Evolutionary conservation across 352 stramenopile species (phyloP), one percentile per base, ranked within the genome.

Genomic region (Hyaloperonospora brassicae): DNA sequence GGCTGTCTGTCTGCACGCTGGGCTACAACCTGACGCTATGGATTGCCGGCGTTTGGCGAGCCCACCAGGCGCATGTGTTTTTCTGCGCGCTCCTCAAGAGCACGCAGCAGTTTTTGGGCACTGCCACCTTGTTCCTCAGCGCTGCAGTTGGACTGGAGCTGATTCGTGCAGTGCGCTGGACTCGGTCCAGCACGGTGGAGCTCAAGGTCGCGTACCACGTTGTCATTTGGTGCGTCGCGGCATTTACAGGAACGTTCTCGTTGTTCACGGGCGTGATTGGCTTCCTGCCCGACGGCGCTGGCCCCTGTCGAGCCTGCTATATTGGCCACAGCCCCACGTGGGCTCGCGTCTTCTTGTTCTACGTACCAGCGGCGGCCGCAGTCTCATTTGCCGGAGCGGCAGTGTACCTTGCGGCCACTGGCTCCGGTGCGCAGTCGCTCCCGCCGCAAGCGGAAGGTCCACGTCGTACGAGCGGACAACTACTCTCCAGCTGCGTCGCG

Each of bases 61-160:
- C 55, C 35, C 69, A 68, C 42, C 59, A 67, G 56, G 62, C 64
- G 11, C 63, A 70, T 39, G 31, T 66, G 14, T 61, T 72, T 31
- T 81, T 86, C 47, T 90, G 80, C 31, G 52, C 66, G 6, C 24
- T 88, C 31, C 59, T 87, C 3, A 72, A 73, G 35, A 67, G 73
- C 30, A 57, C 72, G 1, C 73, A 90, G 51, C 80, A 90, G 47
- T 88, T 90, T 41, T 64, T 75, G 2, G 80, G 80, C 47, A 81
- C 72, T 2, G 75, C 70, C 1, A 78, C 82, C 42, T 64, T 90
- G 27, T 38, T 82, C 9, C 71, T 87, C 42, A 86, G 75, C 50
- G 70, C 56, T 21, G 68, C 62, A 5, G 64, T 90, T 40, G 66
- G 58, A n/a, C 59, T 90, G 14, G 80, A 90, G 55, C 62, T 90